A percentile compares a stretch with the other conserved stretches of the same genome.
phyloP scores from a whole-genome alignment of 2,329 filamentous ascomycete species.

The Cryphonectria radicalis region DNA sequence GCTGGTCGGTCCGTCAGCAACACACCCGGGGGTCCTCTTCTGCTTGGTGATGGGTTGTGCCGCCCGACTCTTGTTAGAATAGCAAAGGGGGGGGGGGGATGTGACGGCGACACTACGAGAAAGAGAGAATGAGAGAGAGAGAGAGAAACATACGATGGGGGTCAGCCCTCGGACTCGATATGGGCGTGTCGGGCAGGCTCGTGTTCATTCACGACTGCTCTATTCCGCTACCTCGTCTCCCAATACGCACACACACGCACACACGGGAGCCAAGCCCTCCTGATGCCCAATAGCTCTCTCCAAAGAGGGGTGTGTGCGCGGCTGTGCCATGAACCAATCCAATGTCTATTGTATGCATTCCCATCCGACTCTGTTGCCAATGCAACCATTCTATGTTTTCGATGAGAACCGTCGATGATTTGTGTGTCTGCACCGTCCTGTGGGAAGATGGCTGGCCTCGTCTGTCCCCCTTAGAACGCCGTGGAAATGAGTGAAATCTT shows the following conservation, averaged over 20 bases:
- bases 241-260: neutral
- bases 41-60: neutral
- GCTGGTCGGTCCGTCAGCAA: neutral
- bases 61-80: neutral
- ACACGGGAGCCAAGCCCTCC: neutral
- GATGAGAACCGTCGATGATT: neutral
- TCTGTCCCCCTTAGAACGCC: neutral
- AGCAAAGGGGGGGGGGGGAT: neutral
- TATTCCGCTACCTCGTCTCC: neutral
- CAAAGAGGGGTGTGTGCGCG: neutral
- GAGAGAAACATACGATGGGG: neutral
- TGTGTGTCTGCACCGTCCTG: neutral
- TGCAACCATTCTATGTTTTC: neutral
- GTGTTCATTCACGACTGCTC: neutral
- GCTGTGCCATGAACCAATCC: neutral
- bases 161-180: neutral
- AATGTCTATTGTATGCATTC: neutral
- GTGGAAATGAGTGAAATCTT: neutral
- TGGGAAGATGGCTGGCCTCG: neutral
- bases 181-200: neutral
- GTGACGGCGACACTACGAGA: neutral
- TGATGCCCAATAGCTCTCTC: neutral
- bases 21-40: neutral
- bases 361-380: neutral
- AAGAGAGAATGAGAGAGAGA: too few species aligned